Evolutionary conservation across 345 rosid species (phyloP), one percentile per base, ranked within the genome.

Genomic region (Anastatica hierochuntica): DNA sequence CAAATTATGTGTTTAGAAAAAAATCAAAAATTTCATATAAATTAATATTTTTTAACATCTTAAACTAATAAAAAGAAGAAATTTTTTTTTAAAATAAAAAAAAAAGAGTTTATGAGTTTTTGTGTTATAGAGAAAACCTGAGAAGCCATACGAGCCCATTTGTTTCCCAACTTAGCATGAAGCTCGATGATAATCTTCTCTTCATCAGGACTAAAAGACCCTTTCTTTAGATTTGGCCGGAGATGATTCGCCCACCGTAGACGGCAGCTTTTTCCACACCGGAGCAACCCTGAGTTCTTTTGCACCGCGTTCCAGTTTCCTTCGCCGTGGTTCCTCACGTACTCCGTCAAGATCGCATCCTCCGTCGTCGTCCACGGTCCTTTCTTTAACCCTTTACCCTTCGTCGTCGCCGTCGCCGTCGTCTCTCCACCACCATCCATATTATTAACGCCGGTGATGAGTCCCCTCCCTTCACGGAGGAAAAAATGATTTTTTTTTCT

Each of bases 81-180:
- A 7, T 2, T 3, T 0, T 0, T 4, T 19, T 14, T 1, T 45
- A 29, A 19, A 47, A 37, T 13, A 14, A 43, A 21, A 10, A 7
- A 38, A 29, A 18, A 15, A 13, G 24, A 16, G 16, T n/a, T n/a
- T n/a, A n/a, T n/a, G n/a, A n/a, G n/a, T n/a, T n/a, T n/a, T n/a
- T n/a, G n/a, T n/a, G n/a, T n/a, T n/a, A n/a, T n/a, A n/a, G n/a
- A n/a, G n/a, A 17, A 43, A 18, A 89, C 97, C 92, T 80, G 95
- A 44, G 95, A 63, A 44, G 97, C 95, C 92, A 89, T 85, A 53
- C 87, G 89, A 75, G 97, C 92, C 97, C 97, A 88, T 73, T 75
- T 89, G 75, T 89, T 89, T 15, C 95, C 95, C 10, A 76, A 63
- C 67, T 76, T 76, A 56, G 89, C 79, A 60, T 89, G 95, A 39